Conservation (phyloP, 2,329 filamentous ascomycete species). For the Coniochaeta sp. region DNA sequence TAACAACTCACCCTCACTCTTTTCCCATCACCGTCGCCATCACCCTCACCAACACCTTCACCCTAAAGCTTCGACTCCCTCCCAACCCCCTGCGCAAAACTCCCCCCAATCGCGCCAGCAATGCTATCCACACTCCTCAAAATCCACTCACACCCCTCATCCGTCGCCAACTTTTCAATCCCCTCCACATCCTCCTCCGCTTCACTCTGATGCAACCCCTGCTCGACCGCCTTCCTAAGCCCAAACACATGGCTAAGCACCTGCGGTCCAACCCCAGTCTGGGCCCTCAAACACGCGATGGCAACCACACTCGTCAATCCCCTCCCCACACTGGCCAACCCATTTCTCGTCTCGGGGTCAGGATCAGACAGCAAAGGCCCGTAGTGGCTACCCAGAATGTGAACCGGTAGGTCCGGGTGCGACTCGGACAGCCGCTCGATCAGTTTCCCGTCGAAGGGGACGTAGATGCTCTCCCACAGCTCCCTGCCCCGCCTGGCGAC, state of each 20-base stretch:
- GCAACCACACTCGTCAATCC: conserved; percentile 68
- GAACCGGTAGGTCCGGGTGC: conserved; percentile 75
- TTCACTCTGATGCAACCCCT: conserved; percentile 45
- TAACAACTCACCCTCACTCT: too few species aligned
- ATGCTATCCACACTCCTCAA: conserved; percentile 36
- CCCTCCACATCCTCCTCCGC: conserved; percentile 21
- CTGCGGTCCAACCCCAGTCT: conserved; percentile 78
- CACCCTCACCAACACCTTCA: too few species aligned
- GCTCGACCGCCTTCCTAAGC: conserved; percentile 65
- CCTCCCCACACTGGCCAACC: conserved; percentile 53
- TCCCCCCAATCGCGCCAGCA: conserved; percentile 35
- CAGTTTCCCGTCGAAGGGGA: conserved; percentile 66
- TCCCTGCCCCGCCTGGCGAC: conserved; percentile 51
- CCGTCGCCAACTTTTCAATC: conserved; percentile 34
- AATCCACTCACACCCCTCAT: conserved; percentile 41
- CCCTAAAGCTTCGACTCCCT: conserved; percentile 19
- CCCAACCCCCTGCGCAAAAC: conserved; percentile 27
- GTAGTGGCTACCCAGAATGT: conserved; percentile 72
- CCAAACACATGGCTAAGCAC: conserved; percentile 78
- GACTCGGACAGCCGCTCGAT: conserved; percentile 62
- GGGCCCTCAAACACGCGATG: conserved; percentile 66
- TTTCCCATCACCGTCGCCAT: too few species aligned
- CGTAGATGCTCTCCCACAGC: conserved; percentile 74
- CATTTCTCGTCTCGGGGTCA: conserved; percentile 30
- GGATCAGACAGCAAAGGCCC: conserved; percentile 68